These are phyloP conservation scores for Heliosperma pusillum DNA, from an alignment of 148 eudicot species.

Conservation along the genomic window DNA sequence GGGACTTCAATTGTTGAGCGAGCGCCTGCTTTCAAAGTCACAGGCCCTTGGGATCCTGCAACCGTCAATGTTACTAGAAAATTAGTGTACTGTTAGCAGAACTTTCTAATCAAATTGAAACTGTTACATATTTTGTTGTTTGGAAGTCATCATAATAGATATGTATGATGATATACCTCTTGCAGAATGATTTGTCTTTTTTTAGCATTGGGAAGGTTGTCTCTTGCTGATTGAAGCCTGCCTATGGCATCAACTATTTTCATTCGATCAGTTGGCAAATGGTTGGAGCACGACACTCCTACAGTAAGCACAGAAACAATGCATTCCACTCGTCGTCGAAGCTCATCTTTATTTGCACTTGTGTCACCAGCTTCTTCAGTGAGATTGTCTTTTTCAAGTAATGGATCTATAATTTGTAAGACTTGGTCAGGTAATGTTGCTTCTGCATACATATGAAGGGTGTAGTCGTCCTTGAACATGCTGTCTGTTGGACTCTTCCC, in stretches of 20 bases:
- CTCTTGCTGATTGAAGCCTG: slow-evolving; percentile 11
- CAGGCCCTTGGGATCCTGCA: not conserved
- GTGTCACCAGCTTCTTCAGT: not conserved
- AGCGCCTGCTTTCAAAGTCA: not conserved
- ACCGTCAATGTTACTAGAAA: not conserved
- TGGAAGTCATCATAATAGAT: not conserved
- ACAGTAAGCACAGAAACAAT: not conserved
- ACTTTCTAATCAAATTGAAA: not conserved
- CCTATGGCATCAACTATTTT: slow-evolving; percentile 6
- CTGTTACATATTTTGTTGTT: not conserved
- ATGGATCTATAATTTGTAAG: slow-evolving; percentile 17
- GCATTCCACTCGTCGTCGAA: slow-evolving; percentile 4
- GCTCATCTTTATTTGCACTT: not conserved
- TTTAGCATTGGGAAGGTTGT: not conserved
- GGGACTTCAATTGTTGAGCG: slow-evolving; percentile 1
- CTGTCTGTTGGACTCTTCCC: too few species aligned
- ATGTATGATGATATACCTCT: not conserved
- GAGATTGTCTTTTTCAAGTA: not conserved
- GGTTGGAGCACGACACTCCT: slow-evolving; percentile 21
- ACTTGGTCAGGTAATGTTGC: not conserved
- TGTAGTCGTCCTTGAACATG: slow-evolving; percentile 1
- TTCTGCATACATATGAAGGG: slow-evolving; percentile 13
- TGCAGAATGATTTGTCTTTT: not conserved
- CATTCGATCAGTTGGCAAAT: slow-evolving; percentile 4
- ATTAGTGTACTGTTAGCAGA: too few species aligned